Conservation (phyloP, 805 yeast species). For the Pichia deserticola region DNA sequence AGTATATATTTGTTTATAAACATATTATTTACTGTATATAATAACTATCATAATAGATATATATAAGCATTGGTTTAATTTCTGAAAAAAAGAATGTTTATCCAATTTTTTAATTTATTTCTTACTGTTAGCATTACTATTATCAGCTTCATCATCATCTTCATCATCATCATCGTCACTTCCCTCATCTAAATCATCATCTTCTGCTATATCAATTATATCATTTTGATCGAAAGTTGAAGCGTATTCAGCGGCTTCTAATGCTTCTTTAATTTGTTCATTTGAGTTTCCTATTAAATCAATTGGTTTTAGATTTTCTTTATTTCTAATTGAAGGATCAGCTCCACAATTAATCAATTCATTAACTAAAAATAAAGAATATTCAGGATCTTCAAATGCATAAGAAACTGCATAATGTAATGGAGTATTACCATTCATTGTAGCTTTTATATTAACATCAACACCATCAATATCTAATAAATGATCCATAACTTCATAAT, state of each 20-base stretch:
- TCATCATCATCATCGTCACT: constrained; percentile 19
- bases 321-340: constrained; percentile 59
- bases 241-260: constrained; percentile 83
- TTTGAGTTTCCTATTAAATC: constrained; percentile 52
- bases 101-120: too few species aligned
- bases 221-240: constrained; percentile 33
- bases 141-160: neutral
- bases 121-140: too few species aligned
- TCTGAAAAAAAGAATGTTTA: too few species aligned
- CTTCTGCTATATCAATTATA: constrained; percentile 29
- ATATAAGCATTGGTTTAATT: too few species aligned
- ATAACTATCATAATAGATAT: too few species aligned
- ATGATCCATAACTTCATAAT: constrained; percentile 77
- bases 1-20: too few species aligned
- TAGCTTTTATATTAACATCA: constrained; percentile 76
- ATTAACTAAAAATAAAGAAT: constrained; percentile 70
- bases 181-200: constrained; percentile 29
- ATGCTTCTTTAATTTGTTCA: constrained; percentile 48
- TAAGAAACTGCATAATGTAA: constrained; percentile 79
- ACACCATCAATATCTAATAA: constrained; percentile 84
- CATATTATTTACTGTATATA: too few species aligned
- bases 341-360: constrained; percentile 88
- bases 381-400: constrained; percentile 73
- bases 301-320: constrained; percentile 63
- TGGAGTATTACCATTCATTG: constrained; percentile 77